phyloP scores from a whole-genome alignment of 345 rosid genomes.

The Citrus inodora region DNA sequence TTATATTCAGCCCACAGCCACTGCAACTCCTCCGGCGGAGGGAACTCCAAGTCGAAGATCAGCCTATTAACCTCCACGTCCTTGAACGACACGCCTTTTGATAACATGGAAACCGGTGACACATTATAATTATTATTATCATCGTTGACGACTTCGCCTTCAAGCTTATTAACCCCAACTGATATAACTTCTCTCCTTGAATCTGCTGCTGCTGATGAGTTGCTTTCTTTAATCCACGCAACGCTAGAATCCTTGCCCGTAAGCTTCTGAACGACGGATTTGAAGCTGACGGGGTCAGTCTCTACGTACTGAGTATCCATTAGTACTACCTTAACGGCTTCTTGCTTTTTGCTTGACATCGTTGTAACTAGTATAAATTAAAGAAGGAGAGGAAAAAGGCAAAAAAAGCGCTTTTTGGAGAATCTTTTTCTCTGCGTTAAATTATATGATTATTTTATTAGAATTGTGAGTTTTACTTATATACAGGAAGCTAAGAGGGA shows the following conservation, averaged over 20 bases:
- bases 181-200: not conserved
- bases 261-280: conserved; percentile 61
- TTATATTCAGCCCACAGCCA: conserved; percentile 10
- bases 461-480: not conserved
- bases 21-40: conserved; percentile 28
- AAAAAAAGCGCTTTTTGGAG: not conserved
- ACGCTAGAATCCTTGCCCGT: conserved; percentile 59
- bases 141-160: not conserved
- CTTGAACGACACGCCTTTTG: conserved; percentile 25
- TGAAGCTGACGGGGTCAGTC: conserved; percentile 53
- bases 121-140: not conserved
- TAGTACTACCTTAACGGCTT: conserved; percentile 44
- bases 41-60: conserved; percentile 30
- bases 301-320: conserved; percentile 55
- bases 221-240: conserved; percentile 26
- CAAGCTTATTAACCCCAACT: not conserved
- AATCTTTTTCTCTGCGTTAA: not conserved
- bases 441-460: not conserved
- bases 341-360: conserved; percentile 5
- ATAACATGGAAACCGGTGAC: conserved; percentile 9
- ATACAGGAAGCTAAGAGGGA: not conserved
- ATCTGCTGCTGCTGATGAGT: not conserved
- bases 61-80: conserved; percentile 22
- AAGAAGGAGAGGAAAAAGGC: no score
- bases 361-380: no score